Base-by-base conservation (phyloP, 805 yeast species). In the Nakazawaea ambrosiae region DNA sequence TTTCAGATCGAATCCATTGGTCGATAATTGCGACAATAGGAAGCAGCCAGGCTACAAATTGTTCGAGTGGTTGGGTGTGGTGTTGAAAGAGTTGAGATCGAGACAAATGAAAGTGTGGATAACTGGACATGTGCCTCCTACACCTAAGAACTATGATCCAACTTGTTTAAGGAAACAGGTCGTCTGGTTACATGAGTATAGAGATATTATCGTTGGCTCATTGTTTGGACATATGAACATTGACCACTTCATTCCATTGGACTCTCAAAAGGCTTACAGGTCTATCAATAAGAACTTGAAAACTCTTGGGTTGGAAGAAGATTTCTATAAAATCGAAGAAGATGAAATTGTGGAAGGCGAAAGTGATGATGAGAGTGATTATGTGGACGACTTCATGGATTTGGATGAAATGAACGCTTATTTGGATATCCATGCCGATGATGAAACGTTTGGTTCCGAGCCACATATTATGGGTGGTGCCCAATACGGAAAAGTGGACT, bases 211-310 rank as follows among this genome's bases (percentile, higher is more conserved):
- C 20, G 66, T 87, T 44, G 95, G 95, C 15, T 87, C 89, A 9
- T 60, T 86, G 22, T 86, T 73, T 54, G 96, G 96, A 0, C 96
- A 86, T 54, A 86, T 86, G 95, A 86, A 86, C 57, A 65, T 85
- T 38, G 95, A 87, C 53, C 95, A 86, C 60, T 85, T 82, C 54
- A 68, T 83, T 31, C 87, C 94, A 0, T 63, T 81, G 43, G 90
- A 86, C 59, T 70, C 86, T 2, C 70, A 68, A 33, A 71, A 73
- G 46, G 85, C 92, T 1, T 78, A 83, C 63, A 66, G 68, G 41
- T 70, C 74, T 6, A 60, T 74, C 34, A 40, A 49, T 33, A 44
- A 42, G n/a, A 41, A 46, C 16, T 41, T 54, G 6, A 18, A 35
- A 9, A 9, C 11, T n/a, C 9, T 26, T 27, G 62, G 54, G 6